Base-by-base conservation (phyloP, 768 basidiomycete species). In the Tephrocybe sp. region DNA sequence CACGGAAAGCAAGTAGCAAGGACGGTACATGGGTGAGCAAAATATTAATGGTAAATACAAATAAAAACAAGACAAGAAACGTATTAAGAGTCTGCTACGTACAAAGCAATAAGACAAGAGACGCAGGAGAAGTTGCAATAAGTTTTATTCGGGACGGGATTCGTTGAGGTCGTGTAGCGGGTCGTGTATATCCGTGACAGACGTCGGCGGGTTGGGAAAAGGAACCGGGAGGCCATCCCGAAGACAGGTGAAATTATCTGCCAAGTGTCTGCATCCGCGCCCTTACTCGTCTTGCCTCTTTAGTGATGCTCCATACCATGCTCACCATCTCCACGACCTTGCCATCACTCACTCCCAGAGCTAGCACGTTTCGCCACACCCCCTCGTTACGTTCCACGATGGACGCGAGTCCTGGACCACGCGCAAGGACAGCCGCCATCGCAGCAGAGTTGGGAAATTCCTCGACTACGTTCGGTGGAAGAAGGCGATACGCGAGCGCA, bases 261-360 rank as follows among this genome's bases (percentile, higher is more conserved):
- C 19, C 41, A 42, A 19, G 26, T 22, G 40, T 19, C 9, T 38
- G 41, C 15, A 31, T 38, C 18, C 52, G 49, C n/a, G 35, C 44
- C 22, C 59, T 51, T 13, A 54, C 26, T 40, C 52, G 57, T 43
- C 73, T 65, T n/a, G 84, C 81, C 55, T 90, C 87, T 15, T 83
- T 79, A 8, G 89, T 80, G 35, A 86, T 84, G 39, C 82, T 87
- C 88, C 89, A 93, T 36, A 82, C 80, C 18, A 74, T 82, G 57
- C 74, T 74, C 21, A 75, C 78, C 37, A 82, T 62, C 54, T 77
- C 71, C 43, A 76, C 69, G 47, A 85, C 61, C 24, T 59, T 60
- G 41, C 61, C 47, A 53, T 83, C 74, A 16, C 65, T 70, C 27
- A 80, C 71, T 6, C 76, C 82, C 46, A 86, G 67, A 15, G 71